Percentiles rank a stretch among this genome's conserved stretches.
phyloP scores from a whole-genome alignment of 805 yeast species.

The Starmerella cellae region DNA sequence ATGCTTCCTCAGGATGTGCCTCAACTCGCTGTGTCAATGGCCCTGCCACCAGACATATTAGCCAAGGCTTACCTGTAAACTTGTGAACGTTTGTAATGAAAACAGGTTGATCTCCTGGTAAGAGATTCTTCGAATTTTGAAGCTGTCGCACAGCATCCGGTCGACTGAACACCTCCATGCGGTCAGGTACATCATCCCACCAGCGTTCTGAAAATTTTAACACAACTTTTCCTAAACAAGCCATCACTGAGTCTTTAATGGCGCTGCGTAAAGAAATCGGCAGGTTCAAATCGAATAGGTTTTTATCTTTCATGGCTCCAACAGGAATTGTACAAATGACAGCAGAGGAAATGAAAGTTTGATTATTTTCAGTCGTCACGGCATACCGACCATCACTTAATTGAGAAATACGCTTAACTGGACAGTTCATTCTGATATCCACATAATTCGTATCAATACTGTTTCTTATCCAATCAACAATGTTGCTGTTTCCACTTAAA shows the following conservation, averaged over 20 bases:
- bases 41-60: slow-evolving; percentile 52
- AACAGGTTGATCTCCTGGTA: slow-evolving; percentile 48
- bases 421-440: slow-evolving; percentile 32
- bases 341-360: slow-evolving; percentile 35
- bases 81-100: slow-evolving; percentile 45
- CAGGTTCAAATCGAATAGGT: slow-evolving; percentile 41
- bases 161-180: slow-evolving; percentile 36
- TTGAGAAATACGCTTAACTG: slow-evolving; percentile 33
- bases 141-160: not conserved
- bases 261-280: slow-evolving; percentile 33
- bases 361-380: slow-evolving; percentile 26
- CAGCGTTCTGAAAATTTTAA: slow-evolving; percentile 50
- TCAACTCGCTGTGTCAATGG: slow-evolving; percentile 52
- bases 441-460: slow-evolving; percentile 29
- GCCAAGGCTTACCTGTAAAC: slow-evolving; percentile 34
- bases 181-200: slow-evolving; percentile 43
- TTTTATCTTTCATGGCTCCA: slow-evolving; percentile 41
- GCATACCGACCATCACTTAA: slow-evolving; percentile 7
- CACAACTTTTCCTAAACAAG: slow-evolving; percentile 58
- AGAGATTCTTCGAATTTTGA: slow-evolving; percentile 15
- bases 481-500: slow-evolving; percentile 41
- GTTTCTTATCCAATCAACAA: slow-evolving; percentile 35
- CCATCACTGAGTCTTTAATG: slow-evolving; percentile 41
- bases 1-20: slow-evolving; percentile 37
- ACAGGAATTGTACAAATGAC: slow-evolving; percentile 64